These are phyloP conservation scores for Hypoxylon sp. DNA, from an alignment of 2,329 filamentous ascomycete species.

Conservation along the genomic window DNA sequence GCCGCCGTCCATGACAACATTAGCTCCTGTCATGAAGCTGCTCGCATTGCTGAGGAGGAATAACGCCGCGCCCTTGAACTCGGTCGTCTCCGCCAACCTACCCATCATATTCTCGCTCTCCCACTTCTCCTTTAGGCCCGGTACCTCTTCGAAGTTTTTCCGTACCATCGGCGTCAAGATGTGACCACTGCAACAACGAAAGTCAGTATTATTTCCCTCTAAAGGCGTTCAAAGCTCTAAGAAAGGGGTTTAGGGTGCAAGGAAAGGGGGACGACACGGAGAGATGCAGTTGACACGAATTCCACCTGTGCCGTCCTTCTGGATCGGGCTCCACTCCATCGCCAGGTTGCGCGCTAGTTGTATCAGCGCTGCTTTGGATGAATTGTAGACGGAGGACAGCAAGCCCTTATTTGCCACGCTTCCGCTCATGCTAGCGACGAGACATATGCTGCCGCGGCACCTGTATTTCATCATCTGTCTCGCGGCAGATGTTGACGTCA, in stretches of 20 bases:
- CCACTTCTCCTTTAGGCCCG: slow-evolving; percentile 73
- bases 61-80: slow-evolving; percentile 73
- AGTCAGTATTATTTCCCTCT: too few relatives aligned
- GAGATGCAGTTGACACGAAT: slow-evolving; percentile 80
- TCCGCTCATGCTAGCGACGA: slow-evolving; percentile 71
- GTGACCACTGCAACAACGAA: slow-evolving; percentile 62
- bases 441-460: slow-evolving; percentile 68
- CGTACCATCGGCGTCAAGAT: slow-evolving; percentile 81
- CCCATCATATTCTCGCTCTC: slow-evolving; percentile 82
- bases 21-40: slow-evolving; percentile 66
- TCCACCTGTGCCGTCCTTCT: slow-evolving; percentile 61
- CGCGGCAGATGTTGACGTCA: slow-evolving; percentile 80
- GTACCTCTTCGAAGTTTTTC: slow-evolving; percentile 77
- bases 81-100: slow-evolving; percentile 69
- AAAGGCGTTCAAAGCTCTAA: too few relatives aligned
- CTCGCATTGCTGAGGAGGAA: slow-evolving; percentile 75
- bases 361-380: slow-evolving; percentile 75
- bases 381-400: slow-evolving; percentile 75
- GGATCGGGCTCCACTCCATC: slow-evolving; percentile 71
- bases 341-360: slow-evolving; percentile 76
- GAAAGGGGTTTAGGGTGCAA: too few relatives aligned
- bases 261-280: slow-evolving; percentile 54
- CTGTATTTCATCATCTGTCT: slow-evolving; percentile 71
- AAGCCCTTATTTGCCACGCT: slow-evolving; percentile 71
- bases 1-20: slow-evolving; percentile 45